Evolutionary conservation across 2,329 filamentous ascomycete genomes (phyloP).

Genomic region (Xylaria sp.): DNA sequence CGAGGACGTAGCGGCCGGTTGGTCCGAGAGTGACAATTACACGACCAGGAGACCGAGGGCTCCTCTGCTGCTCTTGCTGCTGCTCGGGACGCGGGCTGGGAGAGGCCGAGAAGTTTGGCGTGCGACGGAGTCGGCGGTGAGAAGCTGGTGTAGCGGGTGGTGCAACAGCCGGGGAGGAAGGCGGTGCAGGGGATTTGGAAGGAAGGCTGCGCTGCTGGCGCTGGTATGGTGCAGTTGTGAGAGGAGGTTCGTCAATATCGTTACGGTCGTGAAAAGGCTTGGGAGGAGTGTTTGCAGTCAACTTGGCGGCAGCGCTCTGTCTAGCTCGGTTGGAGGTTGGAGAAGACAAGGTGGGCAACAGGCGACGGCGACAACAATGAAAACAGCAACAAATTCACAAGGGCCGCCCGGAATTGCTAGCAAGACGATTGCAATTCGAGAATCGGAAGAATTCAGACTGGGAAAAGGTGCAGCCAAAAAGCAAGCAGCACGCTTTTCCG

Average conservation of each 20-base stretch:
- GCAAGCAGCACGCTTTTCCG: constrained; percentile 13
- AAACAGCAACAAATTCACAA: constrained; percentile 14
- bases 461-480: constrained; percentile 15
- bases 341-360: constrained; percentile 61
- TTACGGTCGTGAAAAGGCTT: constrained; percentile 63
- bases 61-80: constrained; percentile 40
- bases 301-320: constrained; percentile 56
- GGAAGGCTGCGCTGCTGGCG: constrained; percentile 54
- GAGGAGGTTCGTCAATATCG: constrained; percentile 52
- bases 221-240: constrained; percentile 53
- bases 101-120: constrained; percentile 61
- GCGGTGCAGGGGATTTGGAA: constrained; percentile 22
- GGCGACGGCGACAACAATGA: constrained; percentile 56
- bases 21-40: constrained; percentile 62
- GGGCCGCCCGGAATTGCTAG: constrained; percentile 30
- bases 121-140: constrained; percentile 61
- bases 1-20: constrained; percentile 52
- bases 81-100: constrained; percentile 53
- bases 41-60: constrained; percentile 43
- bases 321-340: constrained; percentile 51
- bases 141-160: constrained; percentile 62
- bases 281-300: constrained; percentile 57
- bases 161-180: constrained; percentile 29
- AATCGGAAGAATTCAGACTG: background rate
- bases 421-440: constrained; percentile 7